These are phyloP conservation scores for Coniochaeta prunicola DNA, from an alignment of 2,329 filamentous ascomycete species.

Conservation along the genomic window DNA sequence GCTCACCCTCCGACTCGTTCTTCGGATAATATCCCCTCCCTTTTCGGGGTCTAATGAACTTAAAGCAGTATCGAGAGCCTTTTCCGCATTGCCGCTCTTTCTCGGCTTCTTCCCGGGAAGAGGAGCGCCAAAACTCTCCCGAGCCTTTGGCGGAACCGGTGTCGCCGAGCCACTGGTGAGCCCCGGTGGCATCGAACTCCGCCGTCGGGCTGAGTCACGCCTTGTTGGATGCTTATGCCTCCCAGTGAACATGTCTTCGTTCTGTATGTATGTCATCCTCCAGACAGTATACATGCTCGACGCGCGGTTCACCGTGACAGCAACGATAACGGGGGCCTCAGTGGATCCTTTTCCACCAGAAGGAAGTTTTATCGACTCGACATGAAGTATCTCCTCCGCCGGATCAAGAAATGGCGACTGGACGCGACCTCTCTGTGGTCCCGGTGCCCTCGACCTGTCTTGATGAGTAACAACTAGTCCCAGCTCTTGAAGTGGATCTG, in stretches of 20 bases:
- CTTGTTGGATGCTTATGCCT: conserved; percentile 34
- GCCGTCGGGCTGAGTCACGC: conserved; percentile 40
- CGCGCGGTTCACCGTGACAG: conserved; percentile 74
- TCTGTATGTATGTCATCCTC: conserved; percentile 70
- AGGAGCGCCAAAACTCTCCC: conserved; percentile 69
- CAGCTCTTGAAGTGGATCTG: conserved; percentile 78
- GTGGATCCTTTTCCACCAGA: conserved; percentile 29
- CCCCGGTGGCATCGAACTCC: conserved; percentile 60
- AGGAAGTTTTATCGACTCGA: conserved; percentile 60
- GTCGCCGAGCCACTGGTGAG: conserved; percentile 70
- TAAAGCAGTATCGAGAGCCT: conserved; percentile 55
- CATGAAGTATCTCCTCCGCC: conserved; percentile 76
- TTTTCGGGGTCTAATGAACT: conserved; percentile 62
- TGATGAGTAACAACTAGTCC: conserved; percentile 67
- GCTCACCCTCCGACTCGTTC: conserved; percentile 73
- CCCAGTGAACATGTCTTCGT: conserved; percentile 50
- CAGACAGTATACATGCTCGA: conserved; percentile 76
- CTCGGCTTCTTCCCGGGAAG: conserved; percentile 45
- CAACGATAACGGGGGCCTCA: conserved; percentile 55
- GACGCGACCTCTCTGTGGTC: conserved; percentile 28
- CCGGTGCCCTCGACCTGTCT: conserved; percentile 29
- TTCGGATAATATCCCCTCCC: conserved; percentile 41
- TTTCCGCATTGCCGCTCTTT: conserved; percentile 43
- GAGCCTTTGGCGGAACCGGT: conserved; percentile 60
- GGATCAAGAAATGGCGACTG: conserved; percentile 59